Evolutionary conservation across 1,284 basidiomycete genomes (phyloP).

Genomic region (Naganishia albida): DNA sequence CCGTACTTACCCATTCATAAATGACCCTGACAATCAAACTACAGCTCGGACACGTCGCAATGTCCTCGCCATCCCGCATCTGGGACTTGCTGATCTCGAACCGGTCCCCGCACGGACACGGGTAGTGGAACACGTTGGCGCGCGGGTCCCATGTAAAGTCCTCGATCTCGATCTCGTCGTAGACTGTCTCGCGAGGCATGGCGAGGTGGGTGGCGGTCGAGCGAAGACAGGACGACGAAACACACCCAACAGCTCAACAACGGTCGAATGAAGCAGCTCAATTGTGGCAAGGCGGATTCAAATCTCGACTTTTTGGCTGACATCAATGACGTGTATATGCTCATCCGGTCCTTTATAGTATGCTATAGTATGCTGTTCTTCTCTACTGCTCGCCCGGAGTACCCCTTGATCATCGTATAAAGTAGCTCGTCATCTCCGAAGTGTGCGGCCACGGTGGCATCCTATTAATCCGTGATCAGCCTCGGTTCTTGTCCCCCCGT

Average conservation of each 20-base stretch:
- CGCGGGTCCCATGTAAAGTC: conserved; percentile 89
- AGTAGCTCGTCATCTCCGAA: conserved; percentile 20
- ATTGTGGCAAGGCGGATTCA: conserved; percentile 14
- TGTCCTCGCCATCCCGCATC: conserved; percentile 86
- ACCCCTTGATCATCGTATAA: conserved; percentile 1
- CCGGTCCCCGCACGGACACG: conserved; percentile 96
- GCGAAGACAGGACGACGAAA: neutral
- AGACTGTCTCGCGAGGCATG: conserved; percentile 41
- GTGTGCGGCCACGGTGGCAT: conserved; percentile 20
- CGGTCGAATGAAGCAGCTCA: conserved; percentile 1
- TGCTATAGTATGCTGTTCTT: neutral
- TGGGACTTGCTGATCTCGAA: conserved; percentile 93
- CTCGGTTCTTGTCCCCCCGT: too few relatives aligned
- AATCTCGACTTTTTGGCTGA: conserved; percentile 14
- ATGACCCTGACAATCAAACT: conserved; percentile 90
- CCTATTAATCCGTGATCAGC: neutral
- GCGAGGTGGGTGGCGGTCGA: neutral
- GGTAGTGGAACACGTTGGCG: conserved; percentile 87
- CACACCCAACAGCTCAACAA: neutral
- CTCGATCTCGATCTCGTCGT: conserved; percentile 76
- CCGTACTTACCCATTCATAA: conserved; percentile 81
- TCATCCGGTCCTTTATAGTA: neutral
- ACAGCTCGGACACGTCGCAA: conserved; percentile 96
- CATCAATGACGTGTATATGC: neutral
- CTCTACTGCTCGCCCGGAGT: too few relatives aligned